phyloP scores from a whole-genome alignment of 495 filamentous ascomycete genomes.

The Bryoglossum gracile region DNA sequence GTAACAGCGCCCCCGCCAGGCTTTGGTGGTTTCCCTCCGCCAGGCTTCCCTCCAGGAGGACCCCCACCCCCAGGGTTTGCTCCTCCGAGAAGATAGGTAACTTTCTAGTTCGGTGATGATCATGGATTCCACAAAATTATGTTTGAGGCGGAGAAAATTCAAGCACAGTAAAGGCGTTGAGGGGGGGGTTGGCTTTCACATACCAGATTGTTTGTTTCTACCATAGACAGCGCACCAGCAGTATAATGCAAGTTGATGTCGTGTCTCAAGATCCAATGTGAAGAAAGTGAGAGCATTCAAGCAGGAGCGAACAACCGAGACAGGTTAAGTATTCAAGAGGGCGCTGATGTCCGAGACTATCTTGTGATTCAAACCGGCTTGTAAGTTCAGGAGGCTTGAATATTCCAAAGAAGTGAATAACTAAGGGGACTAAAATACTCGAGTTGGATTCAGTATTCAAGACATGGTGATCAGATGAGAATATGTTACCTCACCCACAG shows the following conservation, averaged over 20 bases:
- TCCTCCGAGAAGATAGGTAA: slow-evolving; percentile 54
- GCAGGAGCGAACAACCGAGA: too few species aligned
- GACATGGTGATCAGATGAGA: too few species aligned
- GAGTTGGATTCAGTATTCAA: too few species aligned
- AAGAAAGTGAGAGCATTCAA: too few species aligned
- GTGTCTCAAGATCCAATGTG: background rate
- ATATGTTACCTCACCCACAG: too few species aligned
- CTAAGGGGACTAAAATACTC: too few species aligned
- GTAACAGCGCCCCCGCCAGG: slow-evolving; percentile 42
- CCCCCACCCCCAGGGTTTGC: slow-evolving; percentile 68
- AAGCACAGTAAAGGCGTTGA: slow-evolving; percentile 24
- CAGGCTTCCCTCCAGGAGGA: slow-evolving; percentile 49
- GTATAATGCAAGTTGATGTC: slow-evolving; percentile 6
- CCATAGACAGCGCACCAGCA: slow-evolving; percentile 24
- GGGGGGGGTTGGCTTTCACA: slow-evolving; percentile 19
- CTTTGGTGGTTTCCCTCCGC: slow-evolving; percentile 39
- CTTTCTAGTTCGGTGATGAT: slow-evolving; percentile 25
- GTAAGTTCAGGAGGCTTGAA: too few species aligned
- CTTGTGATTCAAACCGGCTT: too few species aligned
- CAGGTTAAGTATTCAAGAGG: too few species aligned
- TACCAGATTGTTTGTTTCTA: slow-evolving; percentile 25
- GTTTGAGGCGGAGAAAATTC: slow-evolving; percentile 17
- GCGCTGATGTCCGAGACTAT: too few species aligned
- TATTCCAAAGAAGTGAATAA: too few species aligned
- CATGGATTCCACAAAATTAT: background rate